Evolutionary conservation across 352 stramenopile genomes (phyloP).

Genomic region (Albugo candida): DNA sequence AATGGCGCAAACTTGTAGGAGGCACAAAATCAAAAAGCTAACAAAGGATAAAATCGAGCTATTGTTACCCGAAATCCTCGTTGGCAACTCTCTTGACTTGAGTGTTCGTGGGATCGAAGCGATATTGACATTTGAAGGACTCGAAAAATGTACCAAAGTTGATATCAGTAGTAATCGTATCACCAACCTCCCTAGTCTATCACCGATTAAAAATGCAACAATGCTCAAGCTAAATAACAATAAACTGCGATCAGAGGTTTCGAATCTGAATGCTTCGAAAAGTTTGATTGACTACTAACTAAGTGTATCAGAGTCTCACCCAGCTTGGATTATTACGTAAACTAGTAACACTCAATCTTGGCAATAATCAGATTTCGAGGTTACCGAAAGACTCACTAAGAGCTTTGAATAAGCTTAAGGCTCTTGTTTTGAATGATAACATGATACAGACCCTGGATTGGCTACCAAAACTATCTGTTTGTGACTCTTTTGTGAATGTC

Average conservation of each 20-base stretch:
- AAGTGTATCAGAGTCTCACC: conserved; percentile 17
- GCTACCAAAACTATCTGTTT: conserved; percentile 42
- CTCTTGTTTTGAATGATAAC: conserved; percentile 74
- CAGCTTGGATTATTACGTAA: conserved; percentile 63
- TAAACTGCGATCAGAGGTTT: conserved; percentile 43
- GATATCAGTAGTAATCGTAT: conserved; percentile 76
- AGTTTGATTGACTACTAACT: not conserved
- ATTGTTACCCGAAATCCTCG: conserved; percentile 20
- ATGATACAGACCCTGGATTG: conserved; percentile 64
- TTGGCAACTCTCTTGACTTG: conserved; percentile 24
- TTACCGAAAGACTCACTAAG: conserved; percentile 49
- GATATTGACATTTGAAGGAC: conserved; percentile 50
- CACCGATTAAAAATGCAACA: conserved; percentile 29
- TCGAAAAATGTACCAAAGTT: conserved; percentile 41
- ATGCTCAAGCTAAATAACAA: conserved; percentile 71
- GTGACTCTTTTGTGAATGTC: not conserved
- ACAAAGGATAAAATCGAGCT: conserved; percentile 57
- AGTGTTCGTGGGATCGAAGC: conserved; percentile 51
- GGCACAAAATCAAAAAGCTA: conserved; percentile 77
- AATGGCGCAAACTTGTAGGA: conserved; percentile 8
- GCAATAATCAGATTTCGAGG: conserved; percentile 52
- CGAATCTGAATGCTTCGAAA: not conserved
- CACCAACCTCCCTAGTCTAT: conserved; percentile 58
- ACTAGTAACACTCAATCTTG: conserved; percentile 56
- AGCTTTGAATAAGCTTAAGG: conserved; percentile 48